Evolutionary conservation across 305 asterid species (phyloP).

Genomic region (Lippia alba): DNA sequence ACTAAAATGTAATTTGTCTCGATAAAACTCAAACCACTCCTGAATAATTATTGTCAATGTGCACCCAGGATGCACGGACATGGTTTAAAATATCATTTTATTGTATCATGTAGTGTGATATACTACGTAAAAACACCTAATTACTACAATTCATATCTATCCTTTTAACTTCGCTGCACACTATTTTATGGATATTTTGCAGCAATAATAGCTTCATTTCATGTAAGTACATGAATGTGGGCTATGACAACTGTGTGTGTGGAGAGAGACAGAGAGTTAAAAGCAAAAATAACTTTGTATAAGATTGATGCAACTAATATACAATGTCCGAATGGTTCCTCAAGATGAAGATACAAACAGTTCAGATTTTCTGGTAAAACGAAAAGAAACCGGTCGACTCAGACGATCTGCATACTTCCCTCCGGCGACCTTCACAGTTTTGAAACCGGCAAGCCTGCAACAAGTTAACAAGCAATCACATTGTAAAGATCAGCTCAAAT

Average conservation of each 20-base stretch:
- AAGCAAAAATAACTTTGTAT: not conserved
- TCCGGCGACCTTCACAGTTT: conserved; percentile 53
- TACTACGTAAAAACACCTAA: too few species aligned
- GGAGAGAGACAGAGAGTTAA: not conserved
- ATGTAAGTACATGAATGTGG: too few species aligned
- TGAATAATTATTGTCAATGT: too few species aligned
- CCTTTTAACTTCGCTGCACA: too few species aligned
- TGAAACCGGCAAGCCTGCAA: conserved; percentile 78
- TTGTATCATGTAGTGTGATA: too few species aligned
- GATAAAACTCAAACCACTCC: too few species aligned
- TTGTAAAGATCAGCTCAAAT: conserved; percentile 1
- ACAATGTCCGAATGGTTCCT: not conserved
- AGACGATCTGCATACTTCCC: conserved; percentile 3
- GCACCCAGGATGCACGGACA: too few species aligned
- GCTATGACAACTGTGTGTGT: not conserved
- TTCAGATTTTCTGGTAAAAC: not conserved
- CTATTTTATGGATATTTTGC: too few species aligned
- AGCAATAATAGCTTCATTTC: too few species aligned
- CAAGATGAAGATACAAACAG: conserved; percentile 11
- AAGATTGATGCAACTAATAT: not conserved
- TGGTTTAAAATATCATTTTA: too few species aligned
- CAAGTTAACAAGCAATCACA: not conserved
- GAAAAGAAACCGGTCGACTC: not conserved
- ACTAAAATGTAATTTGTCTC: too few species aligned
- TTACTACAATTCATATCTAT: too few species aligned